Evolutionary conservation across 1,139 yeast genomes (phyloP).

Genomic region (Debaryomyces udenii): DNA sequence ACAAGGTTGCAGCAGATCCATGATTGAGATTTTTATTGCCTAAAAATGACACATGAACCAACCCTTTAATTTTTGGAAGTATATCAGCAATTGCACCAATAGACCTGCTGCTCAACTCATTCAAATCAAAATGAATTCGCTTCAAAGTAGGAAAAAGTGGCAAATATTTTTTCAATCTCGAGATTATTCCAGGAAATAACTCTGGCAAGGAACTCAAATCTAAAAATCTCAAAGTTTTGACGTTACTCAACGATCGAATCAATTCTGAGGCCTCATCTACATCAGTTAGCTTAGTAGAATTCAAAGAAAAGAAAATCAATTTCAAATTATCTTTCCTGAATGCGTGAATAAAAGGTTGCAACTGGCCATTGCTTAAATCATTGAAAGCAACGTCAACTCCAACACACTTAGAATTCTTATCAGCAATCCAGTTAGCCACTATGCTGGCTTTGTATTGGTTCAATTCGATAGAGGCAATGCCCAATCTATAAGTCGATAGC

Average conservation of each 20-base stretch:
- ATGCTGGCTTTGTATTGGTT: constrained; percentile 56
- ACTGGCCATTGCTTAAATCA: constrained; percentile 60
- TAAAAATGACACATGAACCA: constrained; percentile 75
- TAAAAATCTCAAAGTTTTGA: constrained; percentile 65
- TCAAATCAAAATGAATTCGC: constrained; percentile 78
- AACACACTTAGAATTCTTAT: constrained; percentile 56
- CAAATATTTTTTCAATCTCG: constrained; percentile 59
- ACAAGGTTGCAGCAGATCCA: constrained; percentile 66
- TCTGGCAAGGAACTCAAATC: constrained; percentile 77
- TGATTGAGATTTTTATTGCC: constrained; percentile 62
- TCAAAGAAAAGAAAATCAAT: constrained; percentile 67
- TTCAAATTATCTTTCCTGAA: constrained; percentile 41
- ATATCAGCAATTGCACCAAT: constrained; percentile 71
- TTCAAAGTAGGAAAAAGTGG: constrained; percentile 68
- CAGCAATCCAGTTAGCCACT: constrained; percentile 65
- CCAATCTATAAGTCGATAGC: constrained; percentile 66
- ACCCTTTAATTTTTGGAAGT: constrained; percentile 65
- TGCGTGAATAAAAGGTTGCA: constrained; percentile 52
- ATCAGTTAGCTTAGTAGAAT: constrained; percentile 62
- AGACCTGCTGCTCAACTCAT: constrained; percentile 64
- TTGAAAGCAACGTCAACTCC: constrained; percentile 89
- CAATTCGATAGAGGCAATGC: constrained; percentile 74
- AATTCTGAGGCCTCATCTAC: constrained; percentile 58
- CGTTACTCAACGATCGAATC: constrained; percentile 51
- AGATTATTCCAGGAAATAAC: constrained; percentile 71